Evolutionary conservation across 306 rosid genomes (phyloP), one percentile per base, ranked within the genome.

Genomic region (Hylodesmum podocarpum): DNA sequence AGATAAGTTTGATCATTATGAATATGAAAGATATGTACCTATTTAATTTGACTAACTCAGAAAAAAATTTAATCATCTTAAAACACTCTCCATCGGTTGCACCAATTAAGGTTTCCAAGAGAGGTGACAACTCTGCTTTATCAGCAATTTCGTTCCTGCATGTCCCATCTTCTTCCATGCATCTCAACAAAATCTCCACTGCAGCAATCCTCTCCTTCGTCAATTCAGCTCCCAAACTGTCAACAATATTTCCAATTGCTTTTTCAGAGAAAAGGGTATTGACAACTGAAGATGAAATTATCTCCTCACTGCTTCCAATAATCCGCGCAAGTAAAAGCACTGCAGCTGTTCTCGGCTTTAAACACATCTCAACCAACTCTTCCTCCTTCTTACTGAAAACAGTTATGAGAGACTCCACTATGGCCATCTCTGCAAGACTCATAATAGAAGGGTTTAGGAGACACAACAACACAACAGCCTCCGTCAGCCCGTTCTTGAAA

Each of bases 381-480:
- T 75, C 88, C 74, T 89, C 91, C 58, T 89, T 83, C 85, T 76
- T 82, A 73, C 53, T 63, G 19, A 95, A 74, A 75, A 88, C 90
- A 31, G 15, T 28, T 49, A 95, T 25, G 55, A 95, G 96, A 70
- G 91, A 76, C 19, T 83, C 88, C 55, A 74, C 83, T 50, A 83
- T 44, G 57, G 82, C 95, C 89, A 86, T 81, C 71, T 89, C 90
- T 15, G 78, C 77, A 47, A 94, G 85, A 76, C 68, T 73, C 19
- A 9, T 36, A 14, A 64, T 29, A 4, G 89, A 84, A 63, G 85
- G 87, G 51, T 86, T 90, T 62, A 92, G 71, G 25, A 90, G 90
- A 87, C 89, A 87, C 75, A 95, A 78, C 84, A 92, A 75, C 66
- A 92, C 96, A 74, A 92, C 91, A 75, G 93, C 96, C 78, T 92